Conservation (phyloP, 768 basidiomycete species). For the Mycena crocata region DNA sequence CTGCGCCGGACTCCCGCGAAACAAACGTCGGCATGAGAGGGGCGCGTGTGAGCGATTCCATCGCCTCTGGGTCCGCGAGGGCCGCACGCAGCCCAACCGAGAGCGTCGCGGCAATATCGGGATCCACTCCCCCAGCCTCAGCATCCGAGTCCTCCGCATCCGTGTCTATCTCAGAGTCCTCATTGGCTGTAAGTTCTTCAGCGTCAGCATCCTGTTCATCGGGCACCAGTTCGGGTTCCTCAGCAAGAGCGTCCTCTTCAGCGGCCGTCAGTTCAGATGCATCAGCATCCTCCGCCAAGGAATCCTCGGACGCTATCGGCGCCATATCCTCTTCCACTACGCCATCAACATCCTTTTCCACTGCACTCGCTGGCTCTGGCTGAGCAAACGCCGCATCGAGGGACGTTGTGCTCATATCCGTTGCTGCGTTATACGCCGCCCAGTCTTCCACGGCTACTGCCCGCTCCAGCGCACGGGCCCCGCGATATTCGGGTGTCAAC, state of each 20-base stretch:
- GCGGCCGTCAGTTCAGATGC: not conserved
- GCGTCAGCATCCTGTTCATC: too few species aligned
- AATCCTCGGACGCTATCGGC: not conserved
- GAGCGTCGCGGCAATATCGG: constrained; percentile 6
- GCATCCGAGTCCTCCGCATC: not conserved
- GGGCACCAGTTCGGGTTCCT: too few species aligned
- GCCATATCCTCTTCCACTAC: not conserved
- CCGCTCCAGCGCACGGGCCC: constrained; percentile 13
- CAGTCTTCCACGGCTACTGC: not conserved
- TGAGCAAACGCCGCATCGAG: too few species aligned
- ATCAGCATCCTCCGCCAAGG: not conserved
- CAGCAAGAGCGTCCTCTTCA: not conserved
- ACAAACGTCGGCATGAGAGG: constrained; percentile 28
- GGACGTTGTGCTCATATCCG: not conserved
- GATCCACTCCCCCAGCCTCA: constrained; percentile 16
- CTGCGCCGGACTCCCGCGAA: constrained; percentile 42
- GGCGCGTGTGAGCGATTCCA: constrained; percentile 3
- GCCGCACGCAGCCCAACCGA: constrained; percentile 20
- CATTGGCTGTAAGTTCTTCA: too few species aligned
- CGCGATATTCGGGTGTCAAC: not conserved
- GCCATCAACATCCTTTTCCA: constrained; percentile 36
- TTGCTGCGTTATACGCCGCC: not conserved
- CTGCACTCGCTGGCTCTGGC: too few species aligned
- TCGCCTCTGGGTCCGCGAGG: constrained; percentile 4
- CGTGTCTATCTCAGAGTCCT: too few species aligned